Evolutionary conservation across 495 filamentous ascomycete genomes (phyloP).

Genomic region (Aspergillus sclerotioniger): DNA sequence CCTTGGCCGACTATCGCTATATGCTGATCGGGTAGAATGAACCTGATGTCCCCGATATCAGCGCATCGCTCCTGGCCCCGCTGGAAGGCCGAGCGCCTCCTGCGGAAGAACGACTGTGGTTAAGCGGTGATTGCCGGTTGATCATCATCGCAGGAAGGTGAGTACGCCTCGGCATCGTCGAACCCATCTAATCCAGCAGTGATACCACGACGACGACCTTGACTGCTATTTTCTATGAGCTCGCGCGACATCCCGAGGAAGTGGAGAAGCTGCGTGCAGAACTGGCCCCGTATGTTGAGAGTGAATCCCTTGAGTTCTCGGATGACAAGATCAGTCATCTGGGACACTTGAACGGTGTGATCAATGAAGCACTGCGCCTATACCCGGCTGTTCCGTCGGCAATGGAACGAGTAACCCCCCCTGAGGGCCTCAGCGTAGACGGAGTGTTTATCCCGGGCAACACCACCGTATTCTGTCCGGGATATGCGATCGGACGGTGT

Average conservation of each 20-base stretch:
- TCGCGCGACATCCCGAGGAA: constrained; percentile 26
- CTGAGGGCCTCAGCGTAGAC: constrained; percentile 43
- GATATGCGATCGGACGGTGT: constrained; percentile 33
- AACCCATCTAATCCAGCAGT: constrained; percentile 14
- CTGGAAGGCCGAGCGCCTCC: constrained; percentile 11
- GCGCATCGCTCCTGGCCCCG: constrained; percentile 20
- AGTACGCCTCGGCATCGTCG: constrained; percentile 1
- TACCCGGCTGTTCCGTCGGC: constrained; percentile 40
- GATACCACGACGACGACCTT: constrained; percentile 42
- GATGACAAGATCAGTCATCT: constrained; percentile 23
- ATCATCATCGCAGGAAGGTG: constrained; percentile 36
- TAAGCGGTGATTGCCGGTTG: constrained; percentile 28
- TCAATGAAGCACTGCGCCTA: constrained; percentile 51
- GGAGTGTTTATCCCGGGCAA: constrained; percentile 43
- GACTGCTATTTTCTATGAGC: constrained; percentile 36
- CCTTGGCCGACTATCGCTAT: background rate
- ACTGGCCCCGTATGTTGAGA: constrained; percentile 9
- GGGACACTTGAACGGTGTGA: constrained; percentile 43
- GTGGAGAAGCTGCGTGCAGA: constrained; percentile 29
- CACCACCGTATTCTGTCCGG: constrained; percentile 35
- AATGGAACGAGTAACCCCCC: constrained; percentile 37
- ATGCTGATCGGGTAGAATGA: background rate
- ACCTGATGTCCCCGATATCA: constrained; percentile 22
- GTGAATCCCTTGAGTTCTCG: background rate
- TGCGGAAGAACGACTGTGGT: constrained; percentile 16